Evolutionary conservation across 140 eudicot genomes (phyloP).

Genomic region (Senecio squalidus): DNA sequence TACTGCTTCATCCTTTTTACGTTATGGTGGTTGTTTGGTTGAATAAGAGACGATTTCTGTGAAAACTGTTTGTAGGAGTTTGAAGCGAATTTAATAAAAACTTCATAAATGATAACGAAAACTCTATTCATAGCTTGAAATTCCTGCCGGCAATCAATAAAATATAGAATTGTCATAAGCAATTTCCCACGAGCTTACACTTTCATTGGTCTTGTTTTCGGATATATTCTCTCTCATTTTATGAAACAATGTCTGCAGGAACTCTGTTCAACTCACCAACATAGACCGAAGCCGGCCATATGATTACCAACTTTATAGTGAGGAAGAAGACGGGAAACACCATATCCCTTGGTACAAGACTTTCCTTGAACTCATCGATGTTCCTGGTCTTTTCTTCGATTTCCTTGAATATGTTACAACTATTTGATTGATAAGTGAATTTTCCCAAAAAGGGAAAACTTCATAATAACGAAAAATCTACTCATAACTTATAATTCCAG

Average conservation of each 20-base stretch:
- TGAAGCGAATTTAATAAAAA: not conserved
- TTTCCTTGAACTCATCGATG: not conserved
- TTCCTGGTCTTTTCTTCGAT: not conserved
- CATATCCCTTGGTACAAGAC: not conserved
- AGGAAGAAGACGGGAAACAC: not conserved
- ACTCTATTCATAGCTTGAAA: not conserved
- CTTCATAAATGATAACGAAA: not conserved
- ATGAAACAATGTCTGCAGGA: constrained; percentile 10
- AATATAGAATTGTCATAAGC: too few relatives aligned
- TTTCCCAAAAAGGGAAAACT: too few relatives aligned
- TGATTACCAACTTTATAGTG: not conserved
- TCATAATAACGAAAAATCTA: too few relatives aligned
- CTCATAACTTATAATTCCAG: too few relatives aligned
- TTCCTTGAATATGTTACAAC: too few relatives aligned
- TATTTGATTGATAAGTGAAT: too few relatives aligned
- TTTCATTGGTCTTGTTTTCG: too few relatives aligned
- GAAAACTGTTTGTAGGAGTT: not conserved
- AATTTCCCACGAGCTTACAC: too few relatives aligned
- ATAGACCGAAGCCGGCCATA: not conserved
- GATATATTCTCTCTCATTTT: too few relatives aligned
- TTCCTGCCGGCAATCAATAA: not conserved
- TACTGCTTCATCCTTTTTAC: too few relatives aligned
- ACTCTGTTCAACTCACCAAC: not conserved
- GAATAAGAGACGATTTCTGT: too few relatives aligned
- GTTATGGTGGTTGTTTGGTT: too few relatives aligned